Evolutionary conservation across 768 basidiomycete species (phyloP), one percentile per base, ranked within the genome.

Genomic region (Termitomyces sp.): DNA sequence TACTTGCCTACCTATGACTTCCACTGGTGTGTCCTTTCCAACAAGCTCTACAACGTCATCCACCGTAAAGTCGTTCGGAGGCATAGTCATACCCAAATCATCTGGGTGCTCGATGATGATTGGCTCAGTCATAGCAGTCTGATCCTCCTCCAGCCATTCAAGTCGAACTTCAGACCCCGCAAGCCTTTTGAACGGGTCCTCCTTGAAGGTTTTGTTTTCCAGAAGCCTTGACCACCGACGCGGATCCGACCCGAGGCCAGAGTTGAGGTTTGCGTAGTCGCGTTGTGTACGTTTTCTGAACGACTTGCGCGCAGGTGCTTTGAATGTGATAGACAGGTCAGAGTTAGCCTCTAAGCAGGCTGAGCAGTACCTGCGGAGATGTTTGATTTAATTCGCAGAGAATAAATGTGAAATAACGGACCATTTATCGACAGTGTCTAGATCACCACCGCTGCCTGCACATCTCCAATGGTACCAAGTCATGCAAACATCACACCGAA

Each of bases 81-180:
- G 96, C 88, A 98, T 92, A 70, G 86, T 87, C 87, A 98, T 94
- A 10, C 94, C 96, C 48, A 98, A 76, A 6, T 92, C 89, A 14
- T 92, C 89, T 2, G 89, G 85, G 7, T 78, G 73, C 71, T 89
- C 87, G 54, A 98, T 84, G 34, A 98, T 76, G 62, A 97, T 82
- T 1, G 95, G 95, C 65, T 94, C 93, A 51, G 73, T 83, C 86
- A 93, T 83, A 4, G 93, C 92, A 56, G 73, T 77, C 32, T 86
- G 81, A 66, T 93, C 89, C 15, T 72, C 80, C 63, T 88, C 85
- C 31, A 95, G 67, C 94, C 94, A 96, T 56, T 87, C 82, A 46
- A 86, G 64, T 8, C 81, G 81, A n/a, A 94, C 79, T 11, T 89
- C 86, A 32, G 72, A 71, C 38, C 90, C 91, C 10, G 81, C 71